These are phyloP conservation scores for Elongisporangium prolatum DNA, from an alignment of 352 stramenopile genomes.

Conservation along the genomic window DNA sequence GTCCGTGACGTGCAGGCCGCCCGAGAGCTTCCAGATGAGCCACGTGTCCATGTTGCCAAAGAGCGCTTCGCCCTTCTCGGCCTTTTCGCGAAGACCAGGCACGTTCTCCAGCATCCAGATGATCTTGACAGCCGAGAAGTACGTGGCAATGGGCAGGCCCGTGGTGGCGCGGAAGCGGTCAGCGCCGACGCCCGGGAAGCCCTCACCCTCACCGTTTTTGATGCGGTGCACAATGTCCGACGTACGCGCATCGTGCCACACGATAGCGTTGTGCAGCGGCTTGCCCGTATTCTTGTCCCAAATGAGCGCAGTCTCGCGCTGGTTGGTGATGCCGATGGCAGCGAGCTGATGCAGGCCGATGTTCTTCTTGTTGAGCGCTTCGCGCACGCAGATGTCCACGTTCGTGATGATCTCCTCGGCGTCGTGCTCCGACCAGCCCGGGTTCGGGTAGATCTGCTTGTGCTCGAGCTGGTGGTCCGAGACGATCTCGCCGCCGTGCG, in stretches of 20 bases:
- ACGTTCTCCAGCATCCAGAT: conserved; percentile 97
- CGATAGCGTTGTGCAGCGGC: conserved; percentile 98
- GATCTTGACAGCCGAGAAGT: conserved; percentile 98
- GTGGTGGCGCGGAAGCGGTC: conserved; percentile 83
- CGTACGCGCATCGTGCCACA: conserved; percentile 98
- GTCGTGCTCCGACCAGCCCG: conserved; percentile 97
- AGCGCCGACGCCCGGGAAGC: conserved; percentile 40
- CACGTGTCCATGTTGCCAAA: conserved; percentile 99
- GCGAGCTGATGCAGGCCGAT: conserved; percentile 73
- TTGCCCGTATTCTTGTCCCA: conserved; percentile 96
- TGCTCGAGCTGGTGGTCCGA: conserved; percentile 94
- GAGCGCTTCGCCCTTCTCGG: conserved; percentile 80
- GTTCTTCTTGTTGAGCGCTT: conserved; percentile 64
- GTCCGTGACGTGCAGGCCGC: conserved; percentile 94
- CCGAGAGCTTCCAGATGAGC: conserved; percentile 94
- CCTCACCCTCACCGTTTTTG: conserved; percentile 56
- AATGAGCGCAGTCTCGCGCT: conserved; percentile 97
- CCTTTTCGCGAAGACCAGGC: conserved; percentile 77
- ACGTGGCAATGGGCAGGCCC: conserved; percentile 95
- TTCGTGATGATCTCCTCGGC: conserved; percentile 94
- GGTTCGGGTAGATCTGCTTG: conserved; percentile 94
- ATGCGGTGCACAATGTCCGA: conserved; percentile 84
- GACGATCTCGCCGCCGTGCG: conserved; percentile 85
- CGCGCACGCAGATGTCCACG: conserved; percentile 65
- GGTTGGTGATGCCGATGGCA: conserved; percentile 98